Evolutionary conservation across 2,329 filamentous ascomycete genomes (phyloP).

Genomic region (Sporothrix globosa): DNA sequence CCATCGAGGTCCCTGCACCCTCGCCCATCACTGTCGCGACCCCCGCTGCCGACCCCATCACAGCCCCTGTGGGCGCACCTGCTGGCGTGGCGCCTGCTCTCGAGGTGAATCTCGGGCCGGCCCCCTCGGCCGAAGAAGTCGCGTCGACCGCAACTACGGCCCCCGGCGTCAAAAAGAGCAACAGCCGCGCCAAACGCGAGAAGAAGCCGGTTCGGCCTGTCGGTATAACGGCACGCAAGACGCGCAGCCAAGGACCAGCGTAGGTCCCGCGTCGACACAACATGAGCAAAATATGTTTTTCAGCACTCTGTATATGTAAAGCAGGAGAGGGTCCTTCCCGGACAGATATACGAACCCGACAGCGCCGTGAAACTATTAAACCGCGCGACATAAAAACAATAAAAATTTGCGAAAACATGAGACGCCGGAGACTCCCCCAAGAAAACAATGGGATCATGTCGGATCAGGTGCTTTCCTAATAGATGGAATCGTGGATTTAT

Average conservation of each 20-base stretch:
- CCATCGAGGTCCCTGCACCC: conserved; percentile 13
- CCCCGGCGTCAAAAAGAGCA: conserved; percentile 37
- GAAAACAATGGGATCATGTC: too few species aligned
- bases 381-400: not conserved
- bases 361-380: not conserved
- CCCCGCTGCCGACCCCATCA: not conserved
- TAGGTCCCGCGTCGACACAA: not conserved
- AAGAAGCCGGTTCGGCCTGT: conserved; percentile 41
- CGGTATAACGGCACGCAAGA: conserved; percentile 46
- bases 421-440: not conserved
- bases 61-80: not conserved
- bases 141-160: not conserved
- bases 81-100: not conserved
- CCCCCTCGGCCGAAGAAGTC: not conserved
- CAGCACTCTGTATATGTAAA: conserved; percentile 1
- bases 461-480: not conserved
- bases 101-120: not conserved
- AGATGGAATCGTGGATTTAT: not conserved
- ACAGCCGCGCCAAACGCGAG: conserved; percentile 36
- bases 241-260: conserved; percentile 45
- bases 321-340: not conserved
- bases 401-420: not conserved
- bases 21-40: not conserved
- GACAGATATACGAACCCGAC: not conserved
- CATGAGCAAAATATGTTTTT: not conserved